Percentiles rank a stretch among this genome's conserved stretches.
These are phyloP conservation scores for Cadophora gregata DNA, from an alignment of 2,329 filamentous ascomycete species.

Conservation along the genomic window DNA sequence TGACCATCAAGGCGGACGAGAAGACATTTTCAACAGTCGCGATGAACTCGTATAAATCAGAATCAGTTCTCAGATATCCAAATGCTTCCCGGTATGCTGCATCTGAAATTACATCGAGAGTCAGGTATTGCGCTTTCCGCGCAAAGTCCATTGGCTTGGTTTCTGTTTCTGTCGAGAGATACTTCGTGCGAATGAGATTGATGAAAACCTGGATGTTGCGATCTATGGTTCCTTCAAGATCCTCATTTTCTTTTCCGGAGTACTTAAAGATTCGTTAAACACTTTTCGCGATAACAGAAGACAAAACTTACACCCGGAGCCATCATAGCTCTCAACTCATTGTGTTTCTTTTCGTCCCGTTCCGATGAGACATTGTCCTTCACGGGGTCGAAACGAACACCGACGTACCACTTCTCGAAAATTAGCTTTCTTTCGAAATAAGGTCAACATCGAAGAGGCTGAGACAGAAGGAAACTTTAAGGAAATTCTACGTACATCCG, in stretches of 20 bases:
- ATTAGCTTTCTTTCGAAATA: not conserved
- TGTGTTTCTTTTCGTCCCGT: slow-evolving; percentile 54
- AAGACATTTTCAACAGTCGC: slow-evolving; percentile 28
- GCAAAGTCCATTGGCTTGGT: slow-evolving; percentile 55
- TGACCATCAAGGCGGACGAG: slow-evolving; percentile 17
- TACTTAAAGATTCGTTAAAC: slow-evolving; percentile 46
- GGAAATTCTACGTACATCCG: not conserved
- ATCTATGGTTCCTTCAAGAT: slow-evolving; percentile 57
- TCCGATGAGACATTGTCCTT: slow-evolving; percentile 59
- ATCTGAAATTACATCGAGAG: slow-evolving; percentile 61
- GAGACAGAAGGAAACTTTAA: no score
- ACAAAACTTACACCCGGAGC: slow-evolving; percentile 51
- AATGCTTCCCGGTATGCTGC: slow-evolving; percentile 58
- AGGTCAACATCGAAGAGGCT: no score
- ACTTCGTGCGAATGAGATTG: slow-evolving; percentile 35
- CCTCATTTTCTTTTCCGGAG: slow-evolving; percentile 57
- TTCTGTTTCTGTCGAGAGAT: slow-evolving; percentile 46
- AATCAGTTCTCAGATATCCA: slow-evolving; percentile 54
- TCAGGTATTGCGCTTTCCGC: slow-evolving; percentile 58
- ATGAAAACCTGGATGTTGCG: slow-evolving; percentile 30
- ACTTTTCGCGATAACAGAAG: not conserved
- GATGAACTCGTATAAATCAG: slow-evolving; percentile 56
- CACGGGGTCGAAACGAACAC: slow-evolving; percentile 58
- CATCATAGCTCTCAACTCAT: slow-evolving; percentile 54
- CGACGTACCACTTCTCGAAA: slow-evolving; percentile 45